A percentile compares a stretch with the other conserved stretches of the same genome.
Conservation (phyloP, 176 grass and related monocot genomes). For the Coix lacrymajobi region DNA sequence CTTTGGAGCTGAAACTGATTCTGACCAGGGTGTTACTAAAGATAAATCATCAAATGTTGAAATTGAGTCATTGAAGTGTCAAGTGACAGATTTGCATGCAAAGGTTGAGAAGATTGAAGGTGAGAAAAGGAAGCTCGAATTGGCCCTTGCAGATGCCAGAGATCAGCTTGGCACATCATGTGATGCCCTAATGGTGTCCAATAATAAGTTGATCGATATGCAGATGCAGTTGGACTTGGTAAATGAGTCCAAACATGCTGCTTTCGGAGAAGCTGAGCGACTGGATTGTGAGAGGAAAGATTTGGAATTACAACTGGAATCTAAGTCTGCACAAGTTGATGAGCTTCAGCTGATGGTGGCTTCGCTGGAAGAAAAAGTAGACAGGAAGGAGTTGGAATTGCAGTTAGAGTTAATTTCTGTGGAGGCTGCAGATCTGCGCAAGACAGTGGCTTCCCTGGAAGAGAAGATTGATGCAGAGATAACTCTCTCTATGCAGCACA, state of each 20-base stretch:
- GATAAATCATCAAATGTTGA: constrained; percentile 31
- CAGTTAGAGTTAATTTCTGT: constrained; percentile 49
- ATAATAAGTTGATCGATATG: constrained; percentile 59
- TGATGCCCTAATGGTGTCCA: constrained; percentile 39
- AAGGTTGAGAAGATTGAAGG: constrained; percentile 54
- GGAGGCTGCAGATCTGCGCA: constrained; percentile 45
- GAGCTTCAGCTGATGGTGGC: constrained; percentile 39
- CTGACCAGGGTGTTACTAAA: constrained; percentile 30
- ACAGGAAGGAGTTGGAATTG: constrained; percentile 50
- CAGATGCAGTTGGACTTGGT: constrained; percentile 56
- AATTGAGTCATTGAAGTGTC: constrained; percentile 41
- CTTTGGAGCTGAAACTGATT: constrained; percentile 49
- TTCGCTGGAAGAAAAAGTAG: constrained; percentile 42
- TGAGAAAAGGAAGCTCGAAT: constrained; percentile 63
- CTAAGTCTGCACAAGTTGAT: constrained; percentile 39
- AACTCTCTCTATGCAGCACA: constrained; percentile 44
- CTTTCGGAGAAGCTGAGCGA: constrained; percentile 34
- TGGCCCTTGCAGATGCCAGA: constrained; percentile 52
- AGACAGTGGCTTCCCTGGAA: constrained; percentile 49
- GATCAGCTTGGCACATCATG: constrained; percentile 46
- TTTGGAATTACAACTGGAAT: constrained; percentile 49
- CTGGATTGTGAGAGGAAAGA: constrained; percentile 48
- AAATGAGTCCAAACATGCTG: constrained; percentile 45
- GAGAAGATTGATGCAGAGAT: constrained; percentile 50
- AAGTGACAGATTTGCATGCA: constrained; percentile 32